These are phyloP conservation scores for Xylaria grammica DNA, from an alignment of 495 filamentous ascomycete species.

Conservation along the genomic window DNA sequence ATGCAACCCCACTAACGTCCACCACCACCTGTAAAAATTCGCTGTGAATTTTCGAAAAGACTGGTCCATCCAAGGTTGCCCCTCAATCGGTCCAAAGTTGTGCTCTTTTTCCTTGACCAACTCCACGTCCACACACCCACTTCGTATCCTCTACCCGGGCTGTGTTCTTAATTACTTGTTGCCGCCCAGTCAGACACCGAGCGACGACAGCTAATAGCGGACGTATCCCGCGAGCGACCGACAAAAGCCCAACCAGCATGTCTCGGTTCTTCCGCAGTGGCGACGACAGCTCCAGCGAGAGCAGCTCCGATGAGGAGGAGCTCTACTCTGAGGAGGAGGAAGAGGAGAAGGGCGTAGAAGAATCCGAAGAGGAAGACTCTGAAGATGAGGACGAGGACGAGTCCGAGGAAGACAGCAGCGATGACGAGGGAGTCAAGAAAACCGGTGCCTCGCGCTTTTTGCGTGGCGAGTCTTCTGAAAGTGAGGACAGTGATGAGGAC, in stretches of 20 bases:
- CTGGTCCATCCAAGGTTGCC: constrained; percentile 32
- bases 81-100: constrained; percentile 32
- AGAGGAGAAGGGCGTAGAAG: constrained; percentile 55
- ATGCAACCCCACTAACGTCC: constrained; percentile 34
- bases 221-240: constrained; percentile 6
- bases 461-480: constrained; percentile 71
- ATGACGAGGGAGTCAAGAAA: constrained; percentile 64
- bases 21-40: constrained; percentile 43
- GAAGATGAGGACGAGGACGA: constrained; percentile 54
- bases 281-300: constrained; percentile 83
- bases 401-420: constrained; percentile 67
- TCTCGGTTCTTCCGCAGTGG: constrained; percentile 97
- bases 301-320: constrained; percentile 89
- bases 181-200: constrained; percentile 13
- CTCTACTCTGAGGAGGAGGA: constrained; percentile 78
- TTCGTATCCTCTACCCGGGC: constrained; percentile 1
- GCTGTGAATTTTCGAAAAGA: constrained; percentile 38
- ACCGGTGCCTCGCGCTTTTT: constrained; percentile 81
- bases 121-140: constrained; percentile 13
- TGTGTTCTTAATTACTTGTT: neutral
- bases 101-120: constrained; percentile 19
- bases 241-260: constrained; percentile 55
- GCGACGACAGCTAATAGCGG: neutral
- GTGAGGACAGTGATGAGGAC: constrained; percentile 84
- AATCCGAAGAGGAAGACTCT: constrained; percentile 50